Base-by-base conservation (phyloP, 2,329 filamentous ascomycete genomes). In the Exophiala mesophila region DNA sequence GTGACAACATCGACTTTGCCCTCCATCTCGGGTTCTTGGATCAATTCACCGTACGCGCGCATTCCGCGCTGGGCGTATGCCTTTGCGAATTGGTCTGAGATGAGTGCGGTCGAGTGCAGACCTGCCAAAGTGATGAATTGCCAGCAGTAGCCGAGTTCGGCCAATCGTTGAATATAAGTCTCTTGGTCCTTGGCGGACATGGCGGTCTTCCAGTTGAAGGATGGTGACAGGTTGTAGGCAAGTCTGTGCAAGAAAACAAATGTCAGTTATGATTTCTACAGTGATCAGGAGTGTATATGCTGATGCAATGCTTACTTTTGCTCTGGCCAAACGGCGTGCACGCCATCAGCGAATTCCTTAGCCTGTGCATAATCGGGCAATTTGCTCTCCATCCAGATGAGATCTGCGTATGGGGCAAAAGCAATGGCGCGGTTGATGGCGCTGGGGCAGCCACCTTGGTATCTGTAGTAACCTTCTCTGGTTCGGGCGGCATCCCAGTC, bases 331-430 rank as follows among this genome's bases (percentile, higher is more conserved):
- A 88, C 87, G 43, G 88, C 85, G 67, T 97, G 92, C 29, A 98
- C 90, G 36, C 92, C 90, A 31, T 85, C 76, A 21, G 92, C 89
- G 57, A 98, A 98, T 62, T 96, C 85, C 71, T 88, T 79, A 17
- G 92, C 92, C 71, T 97, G 92, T 36, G 76, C 75, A 65, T 75
- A 97, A 64, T 97, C 90, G 33, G 92, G 92, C 55, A 95, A 74
- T 72, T 95, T 96, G 71, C 84, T 90, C 78, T 98, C 92, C 92
- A 98, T 98, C 92, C 92, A 98, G 67, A 98, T 94, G 64, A 94
- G 81, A 61, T 97, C 90, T 50, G 84, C 85, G 70, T 94, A 95
- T 2, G 92, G 90, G 0, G 87, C 90, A 62, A 94, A 97, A 4
- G 90, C 88, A 45, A 94, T 71, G 23, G 89, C 90, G 35, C 90